Conservation (phyloP, 1,139 yeast species). For the Hanseniaspora uvarum region DNA sequence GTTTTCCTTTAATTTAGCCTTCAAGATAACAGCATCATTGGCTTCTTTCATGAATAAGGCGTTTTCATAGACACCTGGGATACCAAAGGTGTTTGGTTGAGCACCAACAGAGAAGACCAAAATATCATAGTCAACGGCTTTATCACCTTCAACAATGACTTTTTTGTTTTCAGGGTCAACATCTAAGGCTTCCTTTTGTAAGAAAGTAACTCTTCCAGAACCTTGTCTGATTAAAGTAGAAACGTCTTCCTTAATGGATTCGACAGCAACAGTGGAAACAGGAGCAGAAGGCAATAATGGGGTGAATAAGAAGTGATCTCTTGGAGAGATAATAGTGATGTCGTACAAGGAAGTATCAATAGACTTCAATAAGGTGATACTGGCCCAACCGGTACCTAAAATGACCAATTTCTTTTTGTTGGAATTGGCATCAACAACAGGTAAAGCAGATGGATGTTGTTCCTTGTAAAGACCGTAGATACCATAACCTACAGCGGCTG, state of each 20-base stretch:
- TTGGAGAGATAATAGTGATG: constrained; percentile 81
- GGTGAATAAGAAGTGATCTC: constrained; percentile 89
- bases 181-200: constrained; percentile 84
- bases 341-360: constrained; percentile 79
- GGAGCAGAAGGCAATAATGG: constrained; percentile 90
- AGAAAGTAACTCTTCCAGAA: constrained; percentile 69
- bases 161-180: constrained; percentile 61
- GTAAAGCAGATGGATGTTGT: constrained; percentile 47
- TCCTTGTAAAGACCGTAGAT: constrained; percentile 52
- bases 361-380: constrained; percentile 69
- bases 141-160: constrained; percentile 43
- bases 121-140: constrained; percentile 55
- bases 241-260: constrained; percentile 82
- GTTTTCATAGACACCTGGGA: constrained; percentile 83
- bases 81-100: constrained; percentile 82
- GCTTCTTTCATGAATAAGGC: constrained; percentile 81
- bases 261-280: constrained; percentile 82
- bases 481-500: constrained; percentile 41
- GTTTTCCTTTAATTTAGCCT: constrained; percentile 66
- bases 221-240: constrained; percentile 62
- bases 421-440: constrained; percentile 55
- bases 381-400: constrained; percentile 93
- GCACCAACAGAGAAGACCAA: constrained; percentile 88
- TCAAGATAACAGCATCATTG: constrained; percentile 67
- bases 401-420: constrained; percentile 81